These are phyloP conservation scores for Neospermospora avenae DNA, from an alignment of 2,329 filamentous ascomycete species.

Conservation along the genomic window DNA sequence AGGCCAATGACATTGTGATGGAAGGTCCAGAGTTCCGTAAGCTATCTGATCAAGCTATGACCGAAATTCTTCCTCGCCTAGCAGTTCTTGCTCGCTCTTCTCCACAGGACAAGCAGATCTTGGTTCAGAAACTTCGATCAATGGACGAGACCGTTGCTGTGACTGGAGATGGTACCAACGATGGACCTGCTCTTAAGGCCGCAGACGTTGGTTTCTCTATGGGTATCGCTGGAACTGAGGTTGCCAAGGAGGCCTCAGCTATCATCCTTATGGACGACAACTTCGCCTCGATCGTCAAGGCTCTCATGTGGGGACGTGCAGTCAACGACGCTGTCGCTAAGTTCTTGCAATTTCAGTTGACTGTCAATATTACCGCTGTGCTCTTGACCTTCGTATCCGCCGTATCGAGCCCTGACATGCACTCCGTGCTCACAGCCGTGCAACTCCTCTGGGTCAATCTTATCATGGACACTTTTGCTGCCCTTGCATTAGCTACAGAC, in stretches of 20 bases:
- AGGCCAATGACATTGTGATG: slow-evolving; percentile 56
- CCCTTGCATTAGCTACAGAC: slow-evolving; percentile 70
- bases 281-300: slow-evolving; percentile 60
- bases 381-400: slow-evolving; percentile 72
- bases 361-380: slow-evolving; percentile 78
- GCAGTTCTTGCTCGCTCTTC: slow-evolving; percentile 67
- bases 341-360: slow-evolving; percentile 57
- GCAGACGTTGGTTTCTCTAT: slow-evolving; percentile 67
- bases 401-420: slow-evolving; percentile 57
- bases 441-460: slow-evolving; percentile 80
- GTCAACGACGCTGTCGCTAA: slow-evolving; percentile 53
- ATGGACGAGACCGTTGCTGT: slow-evolving; percentile 65
- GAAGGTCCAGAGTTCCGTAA: slow-evolving; percentile 65
- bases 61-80: slow-evolving; percentile 55
- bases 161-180: slow-evolving; percentile 65
- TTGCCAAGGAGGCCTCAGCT: slow-evolving; percentile 58
- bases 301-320: slow-evolving; percentile 58
- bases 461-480: slow-evolving; percentile 82
- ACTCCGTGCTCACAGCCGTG: slow-evolving; percentile 70
- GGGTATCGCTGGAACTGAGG: slow-evolving; percentile 64
- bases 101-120: slow-evolving; percentile 64
- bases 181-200: slow-evolving; percentile 61
- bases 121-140: slow-evolving; percentile 61
- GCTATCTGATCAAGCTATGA: slow-evolving; percentile 56
- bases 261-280: slow-evolving; percentile 63